A percentile compares a stretch with the other conserved stretches of the same genome.
These are phyloP conservation scores for Picea glauca DNA, from an alignment of 75 land plant species.

Conservation along the genomic window DNA sequence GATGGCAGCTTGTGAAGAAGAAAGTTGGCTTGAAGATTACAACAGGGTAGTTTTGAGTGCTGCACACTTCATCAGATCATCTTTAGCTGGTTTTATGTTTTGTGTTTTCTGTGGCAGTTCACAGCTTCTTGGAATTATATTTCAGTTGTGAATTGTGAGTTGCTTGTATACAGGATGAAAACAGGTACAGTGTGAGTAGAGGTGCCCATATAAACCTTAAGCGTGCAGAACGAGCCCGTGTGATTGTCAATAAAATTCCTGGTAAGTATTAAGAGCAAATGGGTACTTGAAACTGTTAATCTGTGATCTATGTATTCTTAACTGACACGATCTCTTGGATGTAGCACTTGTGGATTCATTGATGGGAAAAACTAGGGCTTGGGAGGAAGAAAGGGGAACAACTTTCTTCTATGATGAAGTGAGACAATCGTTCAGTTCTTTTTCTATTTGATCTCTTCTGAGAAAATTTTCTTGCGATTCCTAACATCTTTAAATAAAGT, in stretches of 20 bases:
- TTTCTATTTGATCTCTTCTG: not conserved
- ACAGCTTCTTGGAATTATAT: not conserved
- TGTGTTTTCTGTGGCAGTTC: not conserved
- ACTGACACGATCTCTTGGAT: conserved; percentile 13
- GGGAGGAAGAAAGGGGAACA: conserved; percentile 27
- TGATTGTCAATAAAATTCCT: conserved; percentile 25
- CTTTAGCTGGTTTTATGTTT: not conserved
- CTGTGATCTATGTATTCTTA: not conserved
- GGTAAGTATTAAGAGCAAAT: conserved; percentile 9
- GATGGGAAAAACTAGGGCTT: conserved; percentile 17
- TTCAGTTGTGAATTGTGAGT: conserved; percentile 5
- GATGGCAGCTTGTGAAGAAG: conserved; percentile 49
- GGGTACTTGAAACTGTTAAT: not conserved
- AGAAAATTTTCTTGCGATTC: not conserved
- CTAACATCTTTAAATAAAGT: not conserved
- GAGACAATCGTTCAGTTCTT: not conserved
- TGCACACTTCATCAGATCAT: not conserved
- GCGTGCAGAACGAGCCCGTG: conserved; percentile 32
- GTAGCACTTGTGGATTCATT: conserved; percentile 30
- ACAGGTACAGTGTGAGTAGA: conserved; percentile 19
- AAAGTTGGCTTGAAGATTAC: conserved; percentile 49
- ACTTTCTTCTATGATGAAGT: conserved; percentile 33
- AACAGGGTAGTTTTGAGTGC: conserved; percentile 31
- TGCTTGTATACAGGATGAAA: conserved; percentile 20
- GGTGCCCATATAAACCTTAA: conserved; percentile 28